Conservation (phyloP, 352 stramenopile species). For the Phytopythium delawarense region DNA sequence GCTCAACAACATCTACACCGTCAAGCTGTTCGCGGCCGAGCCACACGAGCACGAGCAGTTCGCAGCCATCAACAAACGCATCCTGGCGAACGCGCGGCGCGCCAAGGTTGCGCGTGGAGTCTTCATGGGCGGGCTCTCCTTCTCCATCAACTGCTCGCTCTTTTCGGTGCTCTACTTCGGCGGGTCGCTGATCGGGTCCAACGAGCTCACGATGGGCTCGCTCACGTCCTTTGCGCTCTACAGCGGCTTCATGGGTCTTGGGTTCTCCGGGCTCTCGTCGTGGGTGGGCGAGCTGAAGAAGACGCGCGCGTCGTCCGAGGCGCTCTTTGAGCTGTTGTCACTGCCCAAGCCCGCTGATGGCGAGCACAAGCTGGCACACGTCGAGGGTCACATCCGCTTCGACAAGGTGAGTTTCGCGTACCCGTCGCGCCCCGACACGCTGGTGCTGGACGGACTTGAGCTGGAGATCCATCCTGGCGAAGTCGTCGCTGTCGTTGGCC, state of each 20-base stretch:
- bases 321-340: slow-evolving; percentile 65
- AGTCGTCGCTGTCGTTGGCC: slow-evolving; percentile 82
- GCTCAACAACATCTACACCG: slow-evolving; percentile 87
- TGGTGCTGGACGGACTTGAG: slow-evolving; percentile 60
- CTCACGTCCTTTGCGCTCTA: slow-evolving; percentile 91
- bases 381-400: slow-evolving; percentile 73
- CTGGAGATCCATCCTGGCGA: slow-evolving; percentile 76
- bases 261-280: slow-evolving; percentile 85
- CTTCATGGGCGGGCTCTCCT: slow-evolving; percentile 88
- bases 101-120: slow-evolving; percentile 79
- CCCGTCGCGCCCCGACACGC: slow-evolving; percentile 61
- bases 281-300: slow-evolving; percentile 78
- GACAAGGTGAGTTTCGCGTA: slow-evolving; percentile 84
- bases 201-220: slow-evolving; percentile 86
- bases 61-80: slow-evolving; percentile 57
- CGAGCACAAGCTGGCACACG: slow-evolving; percentile 31
- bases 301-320: slow-evolving; percentile 64
- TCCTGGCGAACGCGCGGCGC: slow-evolving; percentile 60
- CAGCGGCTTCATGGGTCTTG: slow-evolving; percentile 88
- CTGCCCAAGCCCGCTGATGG: slow-evolving; percentile 37
- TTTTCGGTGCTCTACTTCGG: slow-evolving; percentile 90
- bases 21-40: slow-evolving; percentile 87
- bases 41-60: slow-evolving; percentile 61
- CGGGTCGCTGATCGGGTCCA: slow-evolving; percentile 77
- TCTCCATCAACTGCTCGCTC: slow-evolving; percentile 87